Conservation (phyloP, 2,329 filamentous ascomycete genomes). For the Samsoniella hepiali region DNA sequence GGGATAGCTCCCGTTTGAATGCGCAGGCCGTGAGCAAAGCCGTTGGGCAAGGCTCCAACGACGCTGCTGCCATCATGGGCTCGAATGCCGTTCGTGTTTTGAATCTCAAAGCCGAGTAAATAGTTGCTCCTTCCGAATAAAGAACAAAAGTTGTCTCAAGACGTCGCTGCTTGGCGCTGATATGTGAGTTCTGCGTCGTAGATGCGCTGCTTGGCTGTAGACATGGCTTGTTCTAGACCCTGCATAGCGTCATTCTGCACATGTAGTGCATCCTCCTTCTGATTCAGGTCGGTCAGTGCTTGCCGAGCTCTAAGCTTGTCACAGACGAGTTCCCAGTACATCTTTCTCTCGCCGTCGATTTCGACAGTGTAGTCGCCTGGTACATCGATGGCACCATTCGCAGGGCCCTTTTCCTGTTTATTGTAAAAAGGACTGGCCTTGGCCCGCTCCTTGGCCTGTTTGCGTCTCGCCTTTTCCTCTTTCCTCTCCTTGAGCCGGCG, state of each 20-base stretch:
- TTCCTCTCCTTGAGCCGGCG: constrained; percentile 39
- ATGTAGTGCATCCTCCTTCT: constrained; percentile 26
- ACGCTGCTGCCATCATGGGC: constrained; percentile 54
- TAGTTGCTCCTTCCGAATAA: background rate
- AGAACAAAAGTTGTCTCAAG: constrained; percentile 15
- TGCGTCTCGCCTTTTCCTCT: constrained; percentile 39
- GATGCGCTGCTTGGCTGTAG: constrained; percentile 32
- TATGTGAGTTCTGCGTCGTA: constrained; percentile 38
- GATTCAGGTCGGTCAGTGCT: constrained; percentile 32
- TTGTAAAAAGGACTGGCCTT: constrained; percentile 26
- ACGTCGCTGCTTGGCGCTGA: constrained; percentile 28
- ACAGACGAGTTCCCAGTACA: constrained; percentile 41
- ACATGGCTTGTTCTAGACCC: constrained; percentile 29
- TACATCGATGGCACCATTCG: constrained; percentile 35
- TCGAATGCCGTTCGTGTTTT: constrained; percentile 57
- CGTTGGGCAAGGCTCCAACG: constrained; percentile 43
- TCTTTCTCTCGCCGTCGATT: constrained; percentile 29
- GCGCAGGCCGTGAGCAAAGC: constrained; percentile 51
- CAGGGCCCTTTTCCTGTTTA: constrained; percentile 26
- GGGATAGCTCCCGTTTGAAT: constrained; percentile 63
- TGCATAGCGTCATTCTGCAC: constrained; percentile 23
- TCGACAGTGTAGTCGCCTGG: constrained; percentile 35
- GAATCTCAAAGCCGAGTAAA: constrained; percentile 28
- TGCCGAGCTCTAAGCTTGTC: constrained; percentile 41
- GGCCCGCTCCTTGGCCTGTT: constrained; percentile 36